phyloP scores from a whole-genome alignment of 1,139 yeast genomes.

The Saccharomyces hybrid region DNA sequence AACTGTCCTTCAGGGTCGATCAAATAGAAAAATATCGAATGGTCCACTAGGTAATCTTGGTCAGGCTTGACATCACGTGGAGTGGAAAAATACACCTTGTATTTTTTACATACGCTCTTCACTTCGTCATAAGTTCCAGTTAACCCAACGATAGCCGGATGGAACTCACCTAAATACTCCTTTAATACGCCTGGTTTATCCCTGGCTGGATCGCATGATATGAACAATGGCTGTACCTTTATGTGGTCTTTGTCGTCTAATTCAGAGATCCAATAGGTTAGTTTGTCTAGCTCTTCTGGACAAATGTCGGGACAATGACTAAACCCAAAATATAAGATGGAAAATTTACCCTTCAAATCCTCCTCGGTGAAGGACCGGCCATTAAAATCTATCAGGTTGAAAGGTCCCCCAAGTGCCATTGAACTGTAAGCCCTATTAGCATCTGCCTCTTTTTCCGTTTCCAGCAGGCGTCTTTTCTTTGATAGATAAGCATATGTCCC shows the following conservation, averaged over 20 bases:
- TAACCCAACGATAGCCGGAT: slow-evolving; percentile 77
- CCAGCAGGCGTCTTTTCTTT: slow-evolving; percentile 32
- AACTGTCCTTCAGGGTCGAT: slow-evolving; percentile 97
- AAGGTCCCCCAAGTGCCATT: slow-evolving; percentile 89
- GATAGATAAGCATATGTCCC: slow-evolving; percentile 8
- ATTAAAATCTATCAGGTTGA: slow-evolving; percentile 60
- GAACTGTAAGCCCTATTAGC: slow-evolving; percentile 83
- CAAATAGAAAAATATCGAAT: slow-evolving; percentile 88
- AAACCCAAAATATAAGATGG: slow-evolving; percentile 85
- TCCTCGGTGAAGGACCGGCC: slow-evolving; percentile 70
- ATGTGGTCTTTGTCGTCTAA: slow-evolving; percentile 52
- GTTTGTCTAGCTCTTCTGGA: slow-evolving; percentile 92
- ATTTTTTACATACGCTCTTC: slow-evolving; percentile 76
- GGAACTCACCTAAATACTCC: slow-evolving; percentile 78
- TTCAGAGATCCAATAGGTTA: slow-evolving; percentile 67
- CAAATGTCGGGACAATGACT: slow-evolving; percentile 97
- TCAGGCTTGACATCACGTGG: slow-evolving; percentile 50
- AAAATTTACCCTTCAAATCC: slow-evolving; percentile 67
- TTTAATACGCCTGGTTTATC: slow-evolving; percentile 79
- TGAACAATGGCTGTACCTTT: slow-evolving; percentile 74
- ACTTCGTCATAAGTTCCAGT: slow-evolving; percentile 87
- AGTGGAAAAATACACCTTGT: slow-evolving; percentile 90
- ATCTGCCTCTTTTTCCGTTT: slow-evolving; percentile 70
- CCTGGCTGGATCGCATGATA: slow-evolving; percentile 94
- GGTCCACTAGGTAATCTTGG: slow-evolving; percentile 91